Evolutionary conservation across 2,329 filamentous ascomycete genomes (phyloP).

Genomic region (Ophidiomyces ophidiicola): DNA sequence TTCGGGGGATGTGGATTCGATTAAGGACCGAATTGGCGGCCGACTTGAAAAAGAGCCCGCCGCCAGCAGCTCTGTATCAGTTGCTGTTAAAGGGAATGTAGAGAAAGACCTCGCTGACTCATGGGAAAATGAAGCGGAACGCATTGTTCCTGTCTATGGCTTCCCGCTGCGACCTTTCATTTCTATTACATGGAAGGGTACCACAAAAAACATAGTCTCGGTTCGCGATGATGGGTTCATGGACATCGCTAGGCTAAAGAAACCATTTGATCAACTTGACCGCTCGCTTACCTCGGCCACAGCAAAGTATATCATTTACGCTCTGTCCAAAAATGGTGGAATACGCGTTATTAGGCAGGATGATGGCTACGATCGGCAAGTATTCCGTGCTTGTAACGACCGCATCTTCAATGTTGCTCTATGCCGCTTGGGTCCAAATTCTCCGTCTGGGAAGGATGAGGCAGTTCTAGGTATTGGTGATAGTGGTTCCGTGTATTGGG

Average conservation of each 20-base stretch:
- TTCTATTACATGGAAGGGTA: constrained; percentile 57
- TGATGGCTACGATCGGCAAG: constrained; percentile 78
- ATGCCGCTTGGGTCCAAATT: constrained; percentile 51
- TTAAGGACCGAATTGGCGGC: not conserved
- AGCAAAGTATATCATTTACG: constrained; percentile 84
- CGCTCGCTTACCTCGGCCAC: constrained; percentile 84
- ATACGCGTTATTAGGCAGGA: constrained; percentile 89
- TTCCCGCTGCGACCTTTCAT: constrained; percentile 97
- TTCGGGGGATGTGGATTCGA: constrained; percentile 29
- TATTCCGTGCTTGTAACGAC: constrained; percentile 84
- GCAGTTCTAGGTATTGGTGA: constrained; percentile 84
- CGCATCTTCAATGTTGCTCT: constrained; percentile 90
- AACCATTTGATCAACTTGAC: constrained; percentile 95
- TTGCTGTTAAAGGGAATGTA: constrained; percentile 24
- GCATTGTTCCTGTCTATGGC: constrained; percentile 71
- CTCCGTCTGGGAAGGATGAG: constrained; percentile 51
- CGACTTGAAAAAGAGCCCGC: constrained; percentile 19
- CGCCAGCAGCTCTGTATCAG: constrained; percentile 43
- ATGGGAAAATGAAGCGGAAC: constrained; percentile 50
- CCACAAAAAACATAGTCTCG: constrained; percentile 40
- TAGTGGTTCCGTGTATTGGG: constrained; percentile 95
- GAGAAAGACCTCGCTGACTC: constrained; percentile 12
- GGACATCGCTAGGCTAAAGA: constrained; percentile 88
- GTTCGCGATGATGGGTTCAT: constrained; percentile 73
- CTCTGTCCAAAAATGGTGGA: constrained; percentile 83